Evolutionary conservation across 2,329 filamentous ascomycete species (phyloP).

Genomic region (Venturia oleaginea): DNA sequence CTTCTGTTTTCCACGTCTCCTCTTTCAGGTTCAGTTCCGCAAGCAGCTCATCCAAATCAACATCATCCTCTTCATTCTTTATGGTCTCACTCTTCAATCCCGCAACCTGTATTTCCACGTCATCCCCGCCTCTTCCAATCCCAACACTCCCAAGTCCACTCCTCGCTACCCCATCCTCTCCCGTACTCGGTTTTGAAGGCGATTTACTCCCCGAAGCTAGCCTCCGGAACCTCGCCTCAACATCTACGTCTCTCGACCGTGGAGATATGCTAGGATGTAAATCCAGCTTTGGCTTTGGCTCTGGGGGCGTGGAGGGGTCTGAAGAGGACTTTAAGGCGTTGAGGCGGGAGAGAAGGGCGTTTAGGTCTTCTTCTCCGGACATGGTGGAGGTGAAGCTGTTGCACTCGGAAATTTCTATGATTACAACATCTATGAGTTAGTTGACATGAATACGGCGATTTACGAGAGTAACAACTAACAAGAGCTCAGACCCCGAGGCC

Average conservation of each 20-base stretch:
- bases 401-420: too few relatives aligned
- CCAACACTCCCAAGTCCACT: slow-evolving; percentile 11
- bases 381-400: neutral
- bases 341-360: slow-evolving; percentile 38
- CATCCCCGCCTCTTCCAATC: slow-evolving; percentile 28
- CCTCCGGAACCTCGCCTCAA: slow-evolving; percentile 9
- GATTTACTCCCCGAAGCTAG: slow-evolving; percentile 15
- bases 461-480: too few relatives aligned
- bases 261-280: neutral
- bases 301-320: neutral
- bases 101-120: slow-evolving; percentile 26
- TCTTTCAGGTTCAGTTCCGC: slow-evolving; percentile 28
- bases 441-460: too few relatives aligned
- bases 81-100: slow-evolving; percentile 16
- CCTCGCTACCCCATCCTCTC: slow-evolving; percentile 21
- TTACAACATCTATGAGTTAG: too few relatives aligned
- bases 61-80: slow-evolving; percentile 32
- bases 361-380: slow-evolving; percentile 11
- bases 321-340: slow-evolving; percentile 30
- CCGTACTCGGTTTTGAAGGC: slow-evolving; percentile 19
- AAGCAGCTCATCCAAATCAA: slow-evolving; percentile 38
- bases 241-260: slow-evolving; percentile 15
- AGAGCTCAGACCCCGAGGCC: too few relatives aligned
- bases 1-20: slow-evolving; percentile 17
- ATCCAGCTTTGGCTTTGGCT: neutral